A percentile compares a stretch with the other conserved stretches of the same genome.
These are phyloP conservation scores for Euryodendron excelsum DNA, from an alignment of 148 eudicot species.

Conservation along the genomic window DNA sequence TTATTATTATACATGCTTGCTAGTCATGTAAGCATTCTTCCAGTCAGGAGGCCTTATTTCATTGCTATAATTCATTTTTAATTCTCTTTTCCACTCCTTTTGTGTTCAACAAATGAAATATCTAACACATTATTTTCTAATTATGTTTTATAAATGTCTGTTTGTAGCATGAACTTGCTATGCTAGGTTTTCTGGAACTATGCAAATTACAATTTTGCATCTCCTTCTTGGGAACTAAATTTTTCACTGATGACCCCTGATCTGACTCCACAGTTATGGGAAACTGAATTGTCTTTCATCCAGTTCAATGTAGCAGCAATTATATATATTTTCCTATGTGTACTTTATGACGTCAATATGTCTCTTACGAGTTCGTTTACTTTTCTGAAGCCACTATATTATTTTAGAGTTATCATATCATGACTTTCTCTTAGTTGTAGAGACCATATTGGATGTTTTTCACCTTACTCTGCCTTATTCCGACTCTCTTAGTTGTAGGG, in stretches of 20 bases:
- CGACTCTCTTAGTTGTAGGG: no score
- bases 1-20: constrained; percentile 90
- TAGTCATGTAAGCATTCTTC: constrained; percentile 76
- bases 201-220: neutral
- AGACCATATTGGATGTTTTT: neutral
- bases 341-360: neutral
- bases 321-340: neutral
- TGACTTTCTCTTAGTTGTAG: neutral
- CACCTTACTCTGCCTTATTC: neutral
- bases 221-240: neutral
- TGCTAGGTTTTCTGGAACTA: neutral
- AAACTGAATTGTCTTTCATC: neutral
- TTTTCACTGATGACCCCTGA: constrained; percentile 3
- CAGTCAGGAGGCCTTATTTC: neutral
- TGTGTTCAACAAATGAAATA: neutral
- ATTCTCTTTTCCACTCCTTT: neutral
- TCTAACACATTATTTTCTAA: neutral
- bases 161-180: neutral
- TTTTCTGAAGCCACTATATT: neutral
- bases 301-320: neutral
- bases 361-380: neutral
- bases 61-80: neutral
- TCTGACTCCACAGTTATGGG: neutral
- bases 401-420: neutral
- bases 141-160: neutral